phyloP scores from a whole-genome alignment of 208 protist species.

The Leishmania aethiopica region DNA sequence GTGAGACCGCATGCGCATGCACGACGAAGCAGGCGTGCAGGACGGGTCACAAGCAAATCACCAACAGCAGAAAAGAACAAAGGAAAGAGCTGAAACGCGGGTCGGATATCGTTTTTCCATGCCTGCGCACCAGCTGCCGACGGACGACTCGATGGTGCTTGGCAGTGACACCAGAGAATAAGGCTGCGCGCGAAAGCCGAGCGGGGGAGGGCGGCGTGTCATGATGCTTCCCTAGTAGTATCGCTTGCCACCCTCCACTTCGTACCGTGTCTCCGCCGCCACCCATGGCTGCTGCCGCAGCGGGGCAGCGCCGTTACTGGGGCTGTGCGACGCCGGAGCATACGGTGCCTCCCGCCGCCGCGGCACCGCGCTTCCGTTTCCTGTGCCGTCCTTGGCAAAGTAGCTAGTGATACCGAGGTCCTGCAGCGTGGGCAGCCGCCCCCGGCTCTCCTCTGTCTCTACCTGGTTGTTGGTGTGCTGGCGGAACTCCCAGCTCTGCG shows the following conservation, averaged over 20 bases:
- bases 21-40: not conserved
- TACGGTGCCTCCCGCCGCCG: conserved; percentile 31
- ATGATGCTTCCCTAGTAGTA: conserved; percentile 18
- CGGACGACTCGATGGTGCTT: too few species aligned
- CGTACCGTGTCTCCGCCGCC: conserved; percentile 35
- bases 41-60: not conserved
- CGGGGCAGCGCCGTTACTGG: not conserved
- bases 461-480: conserved; percentile 39
- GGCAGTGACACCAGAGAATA: not conserved
- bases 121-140: not conserved
- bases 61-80: not conserved
- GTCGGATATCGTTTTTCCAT: not conserved
- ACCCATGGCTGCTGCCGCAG: conserved; percentile 38
- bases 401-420: conserved; percentile 47
- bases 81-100: not conserved
- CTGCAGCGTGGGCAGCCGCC: conserved; percentile 40
- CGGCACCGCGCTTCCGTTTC: not conserved
- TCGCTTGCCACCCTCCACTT: conserved; percentile 46
- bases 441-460: conserved; percentile 14
- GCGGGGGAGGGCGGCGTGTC: not conserved
- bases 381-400: conserved; percentile 19
- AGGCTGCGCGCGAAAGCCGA: not conserved
- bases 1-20: too few species aligned
- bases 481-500: conserved; percentile 37
- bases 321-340: not conserved